phyloP scores from a whole-genome alignment of 2,329 filamentous ascomycete genomes.

The Colletotrichum phormii region DNA sequence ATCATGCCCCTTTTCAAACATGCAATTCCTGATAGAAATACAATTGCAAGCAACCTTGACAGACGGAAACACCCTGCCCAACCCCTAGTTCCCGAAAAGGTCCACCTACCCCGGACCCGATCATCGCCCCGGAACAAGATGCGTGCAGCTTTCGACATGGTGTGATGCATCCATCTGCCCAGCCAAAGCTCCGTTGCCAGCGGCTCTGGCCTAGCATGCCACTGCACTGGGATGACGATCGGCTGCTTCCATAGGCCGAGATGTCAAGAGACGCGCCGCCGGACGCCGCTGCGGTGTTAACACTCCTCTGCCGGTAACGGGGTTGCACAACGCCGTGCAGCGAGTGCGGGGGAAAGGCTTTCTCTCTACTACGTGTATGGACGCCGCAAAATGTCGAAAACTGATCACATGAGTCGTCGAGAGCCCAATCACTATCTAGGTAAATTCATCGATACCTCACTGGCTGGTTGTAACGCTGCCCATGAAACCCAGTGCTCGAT shows the following conservation, averaged over 20 bases:
- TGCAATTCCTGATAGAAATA: not conserved
- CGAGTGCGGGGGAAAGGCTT: slow-evolving; percentile 25
- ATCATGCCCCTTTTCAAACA: not conserved
- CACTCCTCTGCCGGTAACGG: not conserved
- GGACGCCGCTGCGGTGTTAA: not conserved
- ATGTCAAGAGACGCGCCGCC: not conserved
- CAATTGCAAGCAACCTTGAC: not conserved
- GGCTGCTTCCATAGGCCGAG: not conserved
- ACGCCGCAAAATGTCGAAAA: not conserved
- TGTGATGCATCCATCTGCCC: not conserved
- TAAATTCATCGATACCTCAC: not conserved
- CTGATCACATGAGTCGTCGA: slow-evolving; percentile 10
- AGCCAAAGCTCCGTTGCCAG: slow-evolving; percentile 26
- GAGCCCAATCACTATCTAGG: slow-evolving; percentile 1
- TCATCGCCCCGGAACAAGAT: slow-evolving; percentile 18
- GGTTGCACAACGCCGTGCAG: slow-evolving; percentile 16
- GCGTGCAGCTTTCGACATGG: slow-evolving; percentile 14
- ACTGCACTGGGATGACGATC: slow-evolving; percentile 6
- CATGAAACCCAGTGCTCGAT: not conserved
- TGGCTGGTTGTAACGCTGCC: not conserved
- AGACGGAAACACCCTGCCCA: not conserved
- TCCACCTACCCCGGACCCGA: slow-evolving; percentile 6
- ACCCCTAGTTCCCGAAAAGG: not conserved
- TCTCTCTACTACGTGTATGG: slow-evolving; percentile 3
- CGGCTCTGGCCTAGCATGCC: slow-evolving; percentile 25